Conservation (phyloP, 2,329 filamentous ascomycete genomes). For the Penicillium sp. region DNA sequence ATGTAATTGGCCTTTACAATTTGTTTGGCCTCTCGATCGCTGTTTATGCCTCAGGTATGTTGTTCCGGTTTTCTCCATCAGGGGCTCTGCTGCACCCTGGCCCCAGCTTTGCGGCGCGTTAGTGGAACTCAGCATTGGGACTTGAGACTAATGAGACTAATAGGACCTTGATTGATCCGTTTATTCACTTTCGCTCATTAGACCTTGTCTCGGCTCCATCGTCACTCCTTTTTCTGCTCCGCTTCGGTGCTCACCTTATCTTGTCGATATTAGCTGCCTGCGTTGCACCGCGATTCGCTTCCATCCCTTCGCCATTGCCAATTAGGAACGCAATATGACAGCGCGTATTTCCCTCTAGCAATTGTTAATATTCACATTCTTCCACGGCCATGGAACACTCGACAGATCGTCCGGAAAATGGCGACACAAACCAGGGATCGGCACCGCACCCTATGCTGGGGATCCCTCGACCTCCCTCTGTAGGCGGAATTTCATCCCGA, state of each 20-base stretch:
- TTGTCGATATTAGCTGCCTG: constrained; percentile 1
- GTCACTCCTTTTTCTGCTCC: constrained; percentile 14
- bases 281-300: constrained; percentile 1
- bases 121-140: background rate
- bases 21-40: constrained; percentile 5
- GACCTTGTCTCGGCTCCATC: background rate
- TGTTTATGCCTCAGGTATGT: constrained; percentile 14
- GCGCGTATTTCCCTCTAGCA: constrained; percentile 12
- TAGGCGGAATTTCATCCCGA: constrained; percentile 61
- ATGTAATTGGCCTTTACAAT: constrained; percentile 16
- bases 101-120: constrained; percentile 14
- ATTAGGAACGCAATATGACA: constrained; percentile 25
- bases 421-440: constrained; percentile 37
- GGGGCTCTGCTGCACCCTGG: constrained; percentile 14
- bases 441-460: constrained; percentile 51
- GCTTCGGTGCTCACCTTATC: background rate
- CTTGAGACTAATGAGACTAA: constrained; percentile 7
- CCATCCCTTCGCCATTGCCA: constrained; percentile 6
- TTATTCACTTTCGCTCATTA: constrained; percentile 12
- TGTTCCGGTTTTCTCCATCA: constrained; percentile 13
- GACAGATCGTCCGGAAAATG: constrained; percentile 33
- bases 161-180: constrained; percentile 7
- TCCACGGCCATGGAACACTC: constrained; percentile 24
- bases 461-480: constrained; percentile 46
- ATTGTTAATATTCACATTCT: constrained; percentile 4